Base-by-base conservation (phyloP, 1,284 basidiomycete species). In the Irpex lacteus region DNA sequence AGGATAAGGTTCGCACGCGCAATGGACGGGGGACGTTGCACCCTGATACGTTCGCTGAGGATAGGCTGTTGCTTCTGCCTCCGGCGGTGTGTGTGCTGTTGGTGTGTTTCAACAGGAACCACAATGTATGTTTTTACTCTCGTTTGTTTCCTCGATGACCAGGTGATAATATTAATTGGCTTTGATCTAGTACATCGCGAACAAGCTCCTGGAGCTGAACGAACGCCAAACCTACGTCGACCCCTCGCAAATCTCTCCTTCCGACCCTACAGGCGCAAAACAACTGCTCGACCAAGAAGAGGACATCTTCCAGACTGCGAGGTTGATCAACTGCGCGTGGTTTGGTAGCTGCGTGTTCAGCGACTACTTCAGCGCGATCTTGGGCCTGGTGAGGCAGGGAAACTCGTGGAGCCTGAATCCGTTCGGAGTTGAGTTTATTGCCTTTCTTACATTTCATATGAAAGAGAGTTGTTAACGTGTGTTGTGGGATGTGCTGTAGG, bases 101-200 rank as follows among this genome's bases (percentile, higher is more conserved):
- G 26, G 83, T 96, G 13, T 72, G 95, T 15, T 95, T 96, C 81
- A 91, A 84, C 70, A 81, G 92, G 19, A 94, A 94, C 69, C 94
- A 96, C 76, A 96, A 96, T 72, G 91, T 92, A 66, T 67, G 87
- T 76, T 50, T 26, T 4, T 26, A 26, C 26, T 26, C 26, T 26
- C 26, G 26, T 26, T 26, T 4, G 26, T 26, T 26, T 26, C 26
- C 26, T 26, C 26, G 26, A 26, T 26, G 26, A 26, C 26, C 26
- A 26, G 26, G 26, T 26, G 26, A 26, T 26, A 26, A 26, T 26
- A 26, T 26, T 26, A 26, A 26, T 4, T 4, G 26, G 26, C 26
- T 26, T 26, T 26, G 26, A 26, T 26, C 26, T 26, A 26, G 91
- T 93, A 90, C 73, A 94, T 96, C 68, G 92, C 90, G 4, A 80